Evolutionary conservation across 495 filamentous ascomycete genomes (phyloP).

Genomic region (Xylaria grammica): DNA sequence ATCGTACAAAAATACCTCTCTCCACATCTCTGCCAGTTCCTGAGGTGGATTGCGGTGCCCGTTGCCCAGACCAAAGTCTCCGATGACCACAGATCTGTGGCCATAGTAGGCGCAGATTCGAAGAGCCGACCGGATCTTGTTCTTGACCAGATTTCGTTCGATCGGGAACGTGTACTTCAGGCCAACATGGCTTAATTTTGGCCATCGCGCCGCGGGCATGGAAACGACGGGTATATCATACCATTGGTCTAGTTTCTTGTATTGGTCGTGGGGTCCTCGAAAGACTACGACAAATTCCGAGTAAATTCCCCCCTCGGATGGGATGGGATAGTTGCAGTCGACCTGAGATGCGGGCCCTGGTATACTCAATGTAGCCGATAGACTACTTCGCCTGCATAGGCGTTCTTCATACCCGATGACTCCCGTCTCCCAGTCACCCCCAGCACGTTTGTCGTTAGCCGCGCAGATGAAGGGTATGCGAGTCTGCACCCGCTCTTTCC

Average conservation of each 20-base stretch:
- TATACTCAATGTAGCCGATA: conserved; percentile 65
- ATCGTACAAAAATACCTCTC: conserved; percentile 67
- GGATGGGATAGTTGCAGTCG: conserved; percentile 69
- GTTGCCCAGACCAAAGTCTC: conserved; percentile 73
- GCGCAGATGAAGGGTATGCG: conserved; percentile 72
- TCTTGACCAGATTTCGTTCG: conserved; percentile 70
- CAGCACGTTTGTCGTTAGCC: conserved; percentile 74
- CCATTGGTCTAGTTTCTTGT: conserved; percentile 54
- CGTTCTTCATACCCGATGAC: conserved; percentile 72
- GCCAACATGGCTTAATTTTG: conserved; percentile 70
- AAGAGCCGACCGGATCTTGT: conserved; percentile 72
- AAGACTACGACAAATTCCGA: conserved; percentile 64
- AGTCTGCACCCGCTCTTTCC: conserved; percentile 47
- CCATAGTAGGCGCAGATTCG: conserved; percentile 67
- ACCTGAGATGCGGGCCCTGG: conserved; percentile 49
- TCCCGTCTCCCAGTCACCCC: conserved; percentile 79
- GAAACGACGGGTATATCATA: conserved; percentile 68
- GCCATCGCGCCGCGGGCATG: conserved; percentile 70
- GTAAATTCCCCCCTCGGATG: conserved; percentile 68
- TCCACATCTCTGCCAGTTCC: conserved; percentile 73
- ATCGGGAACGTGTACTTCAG: conserved; percentile 69
- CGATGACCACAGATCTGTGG: conserved; percentile 66
- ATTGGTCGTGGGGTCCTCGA: conserved; percentile 52
- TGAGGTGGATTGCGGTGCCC: conserved; percentile 70
- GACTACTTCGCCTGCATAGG: conserved; percentile 72